Evolutionary conservation across 2,329 filamentous ascomycete species (phyloP).

Genomic region (Clonostachys byssicola): DNA sequence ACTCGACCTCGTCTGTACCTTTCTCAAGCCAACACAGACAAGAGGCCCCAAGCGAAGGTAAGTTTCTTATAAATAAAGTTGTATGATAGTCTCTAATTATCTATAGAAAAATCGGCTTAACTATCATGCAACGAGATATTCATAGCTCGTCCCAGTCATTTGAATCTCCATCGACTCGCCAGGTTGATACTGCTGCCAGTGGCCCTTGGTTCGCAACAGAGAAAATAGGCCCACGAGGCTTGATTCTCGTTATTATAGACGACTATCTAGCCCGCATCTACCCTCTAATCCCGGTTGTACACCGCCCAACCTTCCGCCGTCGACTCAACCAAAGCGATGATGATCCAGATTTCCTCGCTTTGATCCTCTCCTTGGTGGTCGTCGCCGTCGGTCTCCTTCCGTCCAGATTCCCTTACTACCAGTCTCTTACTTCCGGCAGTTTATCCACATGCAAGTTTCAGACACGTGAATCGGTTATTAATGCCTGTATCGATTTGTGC

Average conservation of each 20-base stretch:
- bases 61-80: neutral
- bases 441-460: conserved; percentile 13
- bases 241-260: conserved; percentile 12
- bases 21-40: conserved; percentile 13
- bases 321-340: conserved; percentile 11
- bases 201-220: conserved; percentile 9
- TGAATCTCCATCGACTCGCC: neutral
- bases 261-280: conserved; percentile 17
- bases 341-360: conserved; percentile 14
- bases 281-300: conserved; percentile 15
- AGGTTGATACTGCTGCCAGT: too few species aligned
- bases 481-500: conserved; percentile 14
- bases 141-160: neutral
- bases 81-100: neutral
- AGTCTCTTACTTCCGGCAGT: conserved; percentile 8
- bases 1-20: conserved; percentile 12
- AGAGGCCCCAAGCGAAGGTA: conserved; percentile 14
- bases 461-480: conserved; percentile 15
- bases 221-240: conserved; percentile 13
- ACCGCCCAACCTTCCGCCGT: conserved; percentile 13
- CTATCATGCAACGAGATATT: neutral
- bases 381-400: conserved; percentile 16
- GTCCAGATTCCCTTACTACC: conserved; percentile 15
- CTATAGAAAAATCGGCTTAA: neutral
- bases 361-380: conserved; percentile 14